These are phyloP conservation scores for Termitomyces sp. DNA, from an alignment of 768 basidiomycete species.

Conservation along the genomic window DNA sequence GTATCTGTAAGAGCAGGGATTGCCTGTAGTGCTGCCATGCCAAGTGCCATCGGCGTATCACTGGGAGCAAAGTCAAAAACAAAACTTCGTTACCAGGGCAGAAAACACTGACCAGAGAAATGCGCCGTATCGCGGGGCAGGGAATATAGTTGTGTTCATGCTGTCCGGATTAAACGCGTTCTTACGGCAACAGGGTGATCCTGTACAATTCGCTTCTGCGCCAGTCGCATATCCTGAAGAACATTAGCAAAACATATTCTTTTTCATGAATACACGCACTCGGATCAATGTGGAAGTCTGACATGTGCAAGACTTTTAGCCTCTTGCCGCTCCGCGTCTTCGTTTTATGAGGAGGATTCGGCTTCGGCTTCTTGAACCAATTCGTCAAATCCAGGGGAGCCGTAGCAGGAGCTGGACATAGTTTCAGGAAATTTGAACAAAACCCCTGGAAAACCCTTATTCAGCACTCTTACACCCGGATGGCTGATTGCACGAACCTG, in stretches of 20 bases:
- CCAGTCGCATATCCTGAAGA: constrained; percentile 59
- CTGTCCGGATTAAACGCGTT: constrained; percentile 45
- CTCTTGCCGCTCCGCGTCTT: constrained; percentile 59
- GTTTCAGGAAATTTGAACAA: constrained; percentile 54
- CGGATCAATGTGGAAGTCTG: constrained; percentile 74
- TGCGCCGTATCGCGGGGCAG: constrained; percentile 67
- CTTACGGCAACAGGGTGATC: constrained; percentile 55
- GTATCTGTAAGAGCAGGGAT: constrained; percentile 67
- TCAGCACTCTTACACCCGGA: neutral
- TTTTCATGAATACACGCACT: constrained; percentile 32
- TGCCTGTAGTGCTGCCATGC: constrained; percentile 53
- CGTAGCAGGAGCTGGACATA: constrained; percentile 55
- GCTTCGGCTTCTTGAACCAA: constrained; percentile 80
- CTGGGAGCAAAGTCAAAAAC: constrained; percentile 23
- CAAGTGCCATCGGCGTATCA: constrained; percentile 62
- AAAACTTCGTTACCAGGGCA: neutral
- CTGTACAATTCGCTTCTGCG: constrained; percentile 68
- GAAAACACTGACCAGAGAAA: constrained; percentile 43
- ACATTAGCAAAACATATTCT: neutral
- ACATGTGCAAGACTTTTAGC: constrained; percentile 71
- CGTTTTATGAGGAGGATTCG: constrained; percentile 53
- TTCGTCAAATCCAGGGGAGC: constrained; percentile 55
- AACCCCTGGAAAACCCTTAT: constrained; percentile 30
- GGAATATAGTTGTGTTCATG: constrained; percentile 43
- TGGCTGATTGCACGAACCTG: constrained; percentile 37